A percentile compares a stretch with the other conserved stretches of the same genome.
Conservation (phyloP, 73 alveolate species). For the Paramecium caudatum region DNA sequence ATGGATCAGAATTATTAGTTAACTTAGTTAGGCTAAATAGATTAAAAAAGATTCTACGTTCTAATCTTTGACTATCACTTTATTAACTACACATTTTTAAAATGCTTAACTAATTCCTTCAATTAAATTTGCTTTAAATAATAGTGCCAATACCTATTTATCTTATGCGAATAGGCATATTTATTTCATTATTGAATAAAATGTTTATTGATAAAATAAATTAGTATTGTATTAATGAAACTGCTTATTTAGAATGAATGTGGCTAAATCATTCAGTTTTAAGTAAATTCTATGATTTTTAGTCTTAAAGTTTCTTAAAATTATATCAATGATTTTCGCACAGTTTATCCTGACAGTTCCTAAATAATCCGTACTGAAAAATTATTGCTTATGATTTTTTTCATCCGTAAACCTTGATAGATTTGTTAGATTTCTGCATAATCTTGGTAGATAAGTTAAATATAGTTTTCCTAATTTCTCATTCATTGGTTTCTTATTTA, state of each 20-base stretch:
- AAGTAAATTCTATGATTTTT: constrained; percentile 21
- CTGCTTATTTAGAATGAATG: constrained; percentile 9
- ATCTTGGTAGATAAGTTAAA: background rate
- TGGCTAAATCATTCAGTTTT: background rate
- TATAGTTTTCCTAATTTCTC: constrained; percentile 2
- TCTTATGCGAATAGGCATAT: constrained; percentile 20
- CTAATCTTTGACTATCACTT: background rate
- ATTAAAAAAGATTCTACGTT: constrained; percentile 13
- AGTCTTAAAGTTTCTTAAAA: constrained; percentile 2
- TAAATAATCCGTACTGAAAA: background rate
- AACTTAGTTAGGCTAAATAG: background rate
- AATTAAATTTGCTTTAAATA: constrained; percentile 22
- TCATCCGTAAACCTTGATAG: background rate
- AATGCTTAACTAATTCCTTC: constrained; percentile 51
- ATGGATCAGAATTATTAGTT: background rate
- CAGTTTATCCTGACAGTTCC: background rate
- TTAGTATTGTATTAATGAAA: constrained; percentile 24
- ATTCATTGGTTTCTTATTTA: constrained; percentile 38
- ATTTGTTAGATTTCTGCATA: constrained; percentile 10
- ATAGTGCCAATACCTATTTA: background rate
- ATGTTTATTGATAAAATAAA: background rate
- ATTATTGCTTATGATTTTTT: background rate
- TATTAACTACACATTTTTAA: background rate
- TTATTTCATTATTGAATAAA: constrained; percentile 39
- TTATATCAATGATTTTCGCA: background rate